Conservation (phyloP, 2,329 filamentous ascomycete species). For the Fusarium longipes region DNA sequence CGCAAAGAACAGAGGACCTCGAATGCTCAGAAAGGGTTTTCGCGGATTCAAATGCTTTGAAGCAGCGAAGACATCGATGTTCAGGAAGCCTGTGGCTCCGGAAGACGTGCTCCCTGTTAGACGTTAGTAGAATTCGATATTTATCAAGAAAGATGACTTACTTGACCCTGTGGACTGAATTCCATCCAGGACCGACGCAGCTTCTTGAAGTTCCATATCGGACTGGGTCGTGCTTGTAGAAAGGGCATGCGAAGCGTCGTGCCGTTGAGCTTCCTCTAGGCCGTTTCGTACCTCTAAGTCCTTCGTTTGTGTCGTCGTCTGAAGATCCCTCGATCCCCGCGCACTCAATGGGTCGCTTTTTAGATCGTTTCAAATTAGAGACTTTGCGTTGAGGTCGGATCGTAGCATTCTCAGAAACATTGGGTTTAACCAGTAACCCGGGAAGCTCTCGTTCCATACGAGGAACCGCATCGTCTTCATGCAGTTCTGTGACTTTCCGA, state of each 20-base stretch:
- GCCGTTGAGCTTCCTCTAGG: neutral
- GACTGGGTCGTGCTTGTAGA: conserved; percentile 31
- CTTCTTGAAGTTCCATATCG: conserved; percentile 16
- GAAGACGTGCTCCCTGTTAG: conserved; percentile 27
- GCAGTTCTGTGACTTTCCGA: conserved; percentile 10
- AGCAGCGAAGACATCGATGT: conserved; percentile 28
- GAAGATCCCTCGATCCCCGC: conserved; percentile 11
- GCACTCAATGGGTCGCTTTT: conserved; percentile 7
- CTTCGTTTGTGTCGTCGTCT: neutral
- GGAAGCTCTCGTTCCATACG: neutral
- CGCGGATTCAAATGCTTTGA: conserved; percentile 7
- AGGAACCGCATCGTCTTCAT: conserved; percentile 9
- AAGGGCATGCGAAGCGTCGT: conserved; percentile 31
- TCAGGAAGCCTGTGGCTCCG: conserved; percentile 20
- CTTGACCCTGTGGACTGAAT: conserved; percentile 30
- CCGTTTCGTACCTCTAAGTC: neutral
- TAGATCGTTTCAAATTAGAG: neutral
- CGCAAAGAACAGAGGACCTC: conserved; percentile 6
- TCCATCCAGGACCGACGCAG: conserved; percentile 33
- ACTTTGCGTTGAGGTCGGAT: neutral
- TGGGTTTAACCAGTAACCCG: neutral
- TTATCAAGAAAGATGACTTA: neutral
- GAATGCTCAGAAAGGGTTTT: conserved; percentile 3
- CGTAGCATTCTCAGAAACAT: neutral
- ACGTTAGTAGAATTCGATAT: neutral